Evolutionary conservation across 768 basidiomycete species (phyloP).

Genomic region (Strobilomyces confusus): DNA sequence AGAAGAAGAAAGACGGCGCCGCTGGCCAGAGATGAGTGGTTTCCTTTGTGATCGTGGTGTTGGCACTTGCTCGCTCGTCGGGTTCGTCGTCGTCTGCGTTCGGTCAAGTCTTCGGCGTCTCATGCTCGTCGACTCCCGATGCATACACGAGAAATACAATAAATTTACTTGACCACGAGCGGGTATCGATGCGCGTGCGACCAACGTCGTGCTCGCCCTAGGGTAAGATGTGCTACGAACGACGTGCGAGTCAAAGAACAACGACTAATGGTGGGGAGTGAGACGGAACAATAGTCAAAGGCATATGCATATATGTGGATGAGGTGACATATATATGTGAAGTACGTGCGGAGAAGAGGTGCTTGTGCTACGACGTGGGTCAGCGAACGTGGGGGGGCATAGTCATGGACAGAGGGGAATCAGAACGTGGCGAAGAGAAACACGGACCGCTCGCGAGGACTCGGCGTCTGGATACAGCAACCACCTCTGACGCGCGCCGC

Average conservation of each 20-base stretch:
- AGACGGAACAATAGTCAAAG: background rate
- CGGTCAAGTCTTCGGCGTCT: too few species aligned
- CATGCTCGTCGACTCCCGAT: too few species aligned
- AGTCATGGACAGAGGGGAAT: background rate
- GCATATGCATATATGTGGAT: background rate
- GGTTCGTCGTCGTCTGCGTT: too few species aligned
- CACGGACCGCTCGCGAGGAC: background rate
- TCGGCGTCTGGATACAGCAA: background rate
- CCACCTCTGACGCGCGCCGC: background rate
- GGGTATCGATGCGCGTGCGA: background rate
- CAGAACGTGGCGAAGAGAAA: background rate
- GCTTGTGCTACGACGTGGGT: constrained; percentile 13
- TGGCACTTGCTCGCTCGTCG: too few species aligned
- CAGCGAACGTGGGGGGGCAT: background rate
- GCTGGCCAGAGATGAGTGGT: background rate
- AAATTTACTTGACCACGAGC: background rate
- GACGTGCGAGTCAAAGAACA: background rate
- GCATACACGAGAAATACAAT: background rate
- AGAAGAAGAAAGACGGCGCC: constrained; percentile 10
- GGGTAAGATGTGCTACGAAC: background rate
- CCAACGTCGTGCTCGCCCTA: background rate
- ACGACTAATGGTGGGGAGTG: background rate
- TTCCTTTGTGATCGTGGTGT: too few species aligned
- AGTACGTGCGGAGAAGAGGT: constrained; percentile 7
- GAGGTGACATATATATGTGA: constrained; percentile 8